Percentiles rank a stretch among this genome's conserved stretches.
Evolutionary conservation across 73 alveolate species (phyloP).

Genomic region (Tetrahymena thermophila): DNA sequence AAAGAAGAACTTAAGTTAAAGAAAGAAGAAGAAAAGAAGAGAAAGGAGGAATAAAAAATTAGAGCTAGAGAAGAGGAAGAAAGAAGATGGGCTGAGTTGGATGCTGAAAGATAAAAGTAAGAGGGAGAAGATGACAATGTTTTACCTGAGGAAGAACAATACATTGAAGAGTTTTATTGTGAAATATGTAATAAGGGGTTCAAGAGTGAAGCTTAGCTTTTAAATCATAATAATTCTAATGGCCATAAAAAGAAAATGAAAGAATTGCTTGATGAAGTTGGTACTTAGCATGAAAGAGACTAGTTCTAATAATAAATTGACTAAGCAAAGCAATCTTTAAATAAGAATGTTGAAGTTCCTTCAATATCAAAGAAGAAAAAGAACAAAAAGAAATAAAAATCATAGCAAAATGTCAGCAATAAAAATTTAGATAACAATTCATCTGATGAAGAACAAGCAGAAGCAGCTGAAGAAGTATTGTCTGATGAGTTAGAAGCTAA

Average conservation of each 20-base stretch:
- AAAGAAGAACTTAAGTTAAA: slow-evolving; percentile 35
- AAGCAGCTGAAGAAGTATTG: neutral
- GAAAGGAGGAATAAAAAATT: slow-evolving; percentile 43
- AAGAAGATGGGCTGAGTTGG: slow-evolving; percentile 31
- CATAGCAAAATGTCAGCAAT: slow-evolving; percentile 15
- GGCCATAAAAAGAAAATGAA: slow-evolving; percentile 65
- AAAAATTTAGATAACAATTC: neutral
- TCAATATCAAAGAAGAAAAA: slow-evolving; percentile 9
- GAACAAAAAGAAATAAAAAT: slow-evolving; percentile 28
- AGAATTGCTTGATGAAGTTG: slow-evolving; percentile 25
- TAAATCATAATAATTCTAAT: slow-evolving; percentile 66
- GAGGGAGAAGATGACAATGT: slow-evolving; percentile 37
- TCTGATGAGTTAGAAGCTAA: neutral
- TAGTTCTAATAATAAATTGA: neutral
- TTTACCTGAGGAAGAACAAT: slow-evolving; percentile 17
- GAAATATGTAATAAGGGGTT: slow-evolving; percentile 71
- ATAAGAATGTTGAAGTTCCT: slow-evolving; percentile 24
- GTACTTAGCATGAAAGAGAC: neutral
- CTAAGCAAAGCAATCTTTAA: neutral
- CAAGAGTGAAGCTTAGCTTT: slow-evolving; percentile 65
- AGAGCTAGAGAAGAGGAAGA: slow-evolving; percentile 45
- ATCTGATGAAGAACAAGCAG: slow-evolving; percentile 4
- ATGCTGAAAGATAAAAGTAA: slow-evolving; percentile 31
- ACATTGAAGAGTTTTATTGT: slow-evolving; percentile 51
- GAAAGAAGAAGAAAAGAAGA: slow-evolving; percentile 21